Base-by-base conservation (phyloP, 495 filamentous ascomycete species). In the Hypoxylon rickii region DNA sequence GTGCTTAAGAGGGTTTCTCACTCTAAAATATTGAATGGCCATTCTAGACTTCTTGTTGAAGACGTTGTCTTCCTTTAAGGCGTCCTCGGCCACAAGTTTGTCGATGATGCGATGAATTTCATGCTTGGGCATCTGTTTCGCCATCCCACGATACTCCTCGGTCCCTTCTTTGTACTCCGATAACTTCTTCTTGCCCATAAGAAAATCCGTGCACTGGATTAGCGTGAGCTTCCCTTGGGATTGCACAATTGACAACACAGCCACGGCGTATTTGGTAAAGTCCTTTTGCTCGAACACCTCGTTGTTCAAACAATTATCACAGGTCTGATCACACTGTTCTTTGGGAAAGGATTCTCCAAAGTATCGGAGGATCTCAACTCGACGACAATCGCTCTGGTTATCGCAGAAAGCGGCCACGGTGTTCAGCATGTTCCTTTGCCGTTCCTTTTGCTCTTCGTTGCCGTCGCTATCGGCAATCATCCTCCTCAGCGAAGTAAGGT, bases 321-420 rank as follows among this genome's bases (percentile, higher is more conserved):
- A 99, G 7, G 78, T 79, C 24, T 73, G 68, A 18, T 83, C 77
- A 70, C 94, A 99, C 32, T 89, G 75, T 8, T 86, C 80, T 33
- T 76, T 76, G 7, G 80, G 74, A 65, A 96, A 97, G 3, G 74
- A 67, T 69, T 99, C 95, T 29, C 86, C 89, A 71, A 99, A 99
- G 68, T 99, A 97, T 3, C 80, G 82, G 18, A 99, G 82, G 15
- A 99, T 84, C 69, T 97, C 88, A 1, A 89, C 88, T 34, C 95
- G 79, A 31, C 94, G 83, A 64, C 94, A 99, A 55, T 94, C 88
- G 51, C 80, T 85, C 53, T 77, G 78, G 70, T 96, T 96, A 63
- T 96, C 89, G 72, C 92, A 97, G 55, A 86, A 97, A 53, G 87
- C 82, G 1, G 90, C 77, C 38, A 99, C 89, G 21, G 84, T 86